These are phyloP conservation scores for Penicillium nucicola DNA, from an alignment of 495 filamentous ascomycete species.

Conservation along the genomic window DNA sequence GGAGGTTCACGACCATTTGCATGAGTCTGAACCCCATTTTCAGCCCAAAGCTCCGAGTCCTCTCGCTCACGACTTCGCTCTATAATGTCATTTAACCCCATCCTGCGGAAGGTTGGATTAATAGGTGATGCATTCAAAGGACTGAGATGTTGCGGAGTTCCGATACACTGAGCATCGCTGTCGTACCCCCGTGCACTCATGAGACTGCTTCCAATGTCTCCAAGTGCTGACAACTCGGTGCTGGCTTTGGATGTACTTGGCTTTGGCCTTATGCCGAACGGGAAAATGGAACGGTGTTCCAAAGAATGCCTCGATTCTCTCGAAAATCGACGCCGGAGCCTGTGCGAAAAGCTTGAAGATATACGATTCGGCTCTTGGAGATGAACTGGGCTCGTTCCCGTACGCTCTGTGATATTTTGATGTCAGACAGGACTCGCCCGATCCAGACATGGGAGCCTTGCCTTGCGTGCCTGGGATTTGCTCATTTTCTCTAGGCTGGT, in stretches of 20 bases:
- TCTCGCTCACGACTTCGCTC: constrained; percentile 20
- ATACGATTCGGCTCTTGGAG: not conserved
- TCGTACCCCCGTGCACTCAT: constrained; percentile 45
- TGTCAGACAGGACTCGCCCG: not conserved
- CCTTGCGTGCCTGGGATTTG: not conserved
- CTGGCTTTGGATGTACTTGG: constrained; percentile 10
- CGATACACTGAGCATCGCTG: constrained; percentile 42
- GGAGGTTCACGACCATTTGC: constrained; percentile 3
- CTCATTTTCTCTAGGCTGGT: not conserved
- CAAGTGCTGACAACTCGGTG: constrained; percentile 8
- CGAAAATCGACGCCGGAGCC: constrained; percentile 36
- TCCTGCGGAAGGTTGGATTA: constrained; percentile 3
- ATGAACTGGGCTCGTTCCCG: not conserved
- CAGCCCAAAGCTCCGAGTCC: constrained; percentile 9
- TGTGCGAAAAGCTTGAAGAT: constrained; percentile 25
- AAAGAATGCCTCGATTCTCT: constrained; percentile 21
- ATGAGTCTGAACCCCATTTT: not conserved
- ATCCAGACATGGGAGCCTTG: not conserved
- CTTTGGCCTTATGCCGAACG: constrained; percentile 20
- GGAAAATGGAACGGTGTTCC: constrained; percentile 12
- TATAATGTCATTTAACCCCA: constrained; percentile 17
- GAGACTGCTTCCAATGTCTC: constrained; percentile 32
- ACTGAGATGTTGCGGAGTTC: constrained; percentile 24
- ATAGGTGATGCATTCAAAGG: constrained; percentile 3
- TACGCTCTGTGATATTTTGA: not conserved